Percentiles rank a stretch among this genome's conserved stretches.
These are phyloP conservation scores for Alnus rubra DNA, from an alignment of 306 rosid genomes.

Conservation along the genomic window DNA sequence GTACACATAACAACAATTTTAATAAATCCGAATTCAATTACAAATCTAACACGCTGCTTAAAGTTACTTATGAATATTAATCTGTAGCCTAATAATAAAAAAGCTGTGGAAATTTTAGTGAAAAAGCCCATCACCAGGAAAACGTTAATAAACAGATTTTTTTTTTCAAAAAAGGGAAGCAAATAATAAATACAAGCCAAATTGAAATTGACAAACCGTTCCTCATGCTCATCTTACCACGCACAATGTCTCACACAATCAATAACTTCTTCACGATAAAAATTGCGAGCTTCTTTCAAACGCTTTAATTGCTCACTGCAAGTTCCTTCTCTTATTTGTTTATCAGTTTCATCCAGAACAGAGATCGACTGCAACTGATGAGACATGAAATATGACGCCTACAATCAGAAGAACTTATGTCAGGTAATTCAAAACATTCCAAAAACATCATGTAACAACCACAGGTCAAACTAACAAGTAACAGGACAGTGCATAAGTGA, in stretches of 20 bases:
- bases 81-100: background rate
- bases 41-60: background rate
- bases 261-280: constrained; percentile 73
- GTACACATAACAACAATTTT: background rate
- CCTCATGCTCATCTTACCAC: constrained; percentile 50
- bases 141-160: background rate
- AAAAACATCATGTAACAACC: constrained; percentile 10
- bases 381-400: constrained; percentile 85
- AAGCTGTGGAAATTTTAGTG: background rate
- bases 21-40: background rate
- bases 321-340: constrained; percentile 72
- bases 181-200: constrained; percentile 2
- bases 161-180: background rate
- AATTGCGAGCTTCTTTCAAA: constrained; percentile 81
- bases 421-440: constrained; percentile 10
- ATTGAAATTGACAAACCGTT: constrained; percentile 18
- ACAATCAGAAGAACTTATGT: constrained; percentile 33
- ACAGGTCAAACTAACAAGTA: background rate
- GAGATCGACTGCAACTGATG: constrained; percentile 71
- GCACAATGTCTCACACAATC: constrained; percentile 70
- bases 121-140: background rate
- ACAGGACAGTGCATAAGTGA: background rate
- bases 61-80: background rate
- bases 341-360: constrained; percentile 82
- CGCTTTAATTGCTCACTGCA: constrained; percentile 62